A percentile compares a stretch with the other conserved stretches of the same genome.
These are phyloP conservation scores for Paspalum notatum DNA, from an alignment of 176 grass and related monocot genomes.

Conservation along the genomic window DNA sequence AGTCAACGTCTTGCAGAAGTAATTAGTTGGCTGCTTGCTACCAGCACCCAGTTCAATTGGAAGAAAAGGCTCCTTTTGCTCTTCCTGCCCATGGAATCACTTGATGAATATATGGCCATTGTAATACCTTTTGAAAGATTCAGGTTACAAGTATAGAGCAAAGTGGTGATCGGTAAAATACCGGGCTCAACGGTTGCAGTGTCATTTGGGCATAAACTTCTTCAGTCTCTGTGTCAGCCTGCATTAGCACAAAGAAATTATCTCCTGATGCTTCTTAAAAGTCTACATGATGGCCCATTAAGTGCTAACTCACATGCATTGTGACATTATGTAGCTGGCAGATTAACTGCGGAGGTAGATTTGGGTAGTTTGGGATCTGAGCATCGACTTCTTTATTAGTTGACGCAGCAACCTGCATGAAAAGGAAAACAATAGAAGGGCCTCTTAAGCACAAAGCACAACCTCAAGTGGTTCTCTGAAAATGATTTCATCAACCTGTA, in stretches of 20 bases:
- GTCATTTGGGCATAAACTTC: conserved; percentile 99
- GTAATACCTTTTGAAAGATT: conserved; percentile 18
- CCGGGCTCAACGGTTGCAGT: conserved; percentile 81
- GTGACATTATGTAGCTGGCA: conserved; percentile 99
- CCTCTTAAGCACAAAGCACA: not conserved
- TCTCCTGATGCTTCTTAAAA: conserved; percentile 17
- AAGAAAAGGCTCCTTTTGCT: conserved; percentile 90
- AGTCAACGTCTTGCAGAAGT: conserved; percentile 97
- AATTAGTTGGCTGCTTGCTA: conserved; percentile 94
- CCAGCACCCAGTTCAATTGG: conserved; percentile 75
- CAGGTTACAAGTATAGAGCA: conserved; percentile 16
- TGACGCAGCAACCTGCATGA: conserved; percentile 77
- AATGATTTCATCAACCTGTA: conserved; percentile 43
- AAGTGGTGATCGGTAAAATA: conserved; percentile 41
- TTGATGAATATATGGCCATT: conserved; percentile 17
- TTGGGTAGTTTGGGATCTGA: conserved; percentile 95
- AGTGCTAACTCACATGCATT: conserved; percentile 80
- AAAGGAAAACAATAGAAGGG: conserved; percentile 23
- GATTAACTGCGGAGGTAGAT: conserved; percentile 88
- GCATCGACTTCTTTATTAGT: conserved; percentile 94
- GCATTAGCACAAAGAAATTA: conserved; percentile 29
- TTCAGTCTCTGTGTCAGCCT: conserved; percentile 96
- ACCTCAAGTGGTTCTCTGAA: not conserved
- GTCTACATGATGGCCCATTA: conserved; percentile 34
- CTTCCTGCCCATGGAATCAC: conserved; percentile 61